Evolutionary conservation across 1,284 basidiomycete species (phyloP).

Genomic region (Sphaerobolus stellatus): DNA sequence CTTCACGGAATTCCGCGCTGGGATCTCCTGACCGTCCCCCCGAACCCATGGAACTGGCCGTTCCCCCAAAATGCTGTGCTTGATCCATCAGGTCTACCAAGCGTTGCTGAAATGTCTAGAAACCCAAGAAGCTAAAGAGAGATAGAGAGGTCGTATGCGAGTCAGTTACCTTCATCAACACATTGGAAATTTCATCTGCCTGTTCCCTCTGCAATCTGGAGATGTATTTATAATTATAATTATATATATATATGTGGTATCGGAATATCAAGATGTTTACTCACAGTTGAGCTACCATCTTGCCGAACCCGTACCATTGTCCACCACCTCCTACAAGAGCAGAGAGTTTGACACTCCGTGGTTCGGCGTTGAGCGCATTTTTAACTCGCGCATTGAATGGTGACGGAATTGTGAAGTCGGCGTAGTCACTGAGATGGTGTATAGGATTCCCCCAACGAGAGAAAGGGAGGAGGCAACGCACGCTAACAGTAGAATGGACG

Average conservation of each 20-base stretch:
- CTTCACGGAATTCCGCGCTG: conserved; percentile 80
- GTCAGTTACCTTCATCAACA: conserved; percentile 60
- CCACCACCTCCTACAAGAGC: conserved; percentile 83
- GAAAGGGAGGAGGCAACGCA: conserved; percentile 36
- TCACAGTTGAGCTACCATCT: conserved; percentile 77
- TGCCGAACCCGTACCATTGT: conserved; percentile 87
- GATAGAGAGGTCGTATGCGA: conserved; percentile 7
- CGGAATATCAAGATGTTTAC: conserved; percentile 25
- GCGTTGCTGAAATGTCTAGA: conserved; percentile 76
- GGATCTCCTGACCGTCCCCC: conserved; percentile 49
- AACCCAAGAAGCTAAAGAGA: conserved; percentile 5
- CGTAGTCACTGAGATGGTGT: conserved; percentile 63
- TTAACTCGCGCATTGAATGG: conserved; percentile 75
- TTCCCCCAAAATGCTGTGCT: conserved; percentile 83
- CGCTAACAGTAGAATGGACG: conserved; percentile 80
- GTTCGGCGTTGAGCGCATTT: conserved; percentile 83
- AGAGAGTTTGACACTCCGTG: conserved; percentile 76
- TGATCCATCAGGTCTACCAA: conserved; percentile 84
- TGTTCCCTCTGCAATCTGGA: conserved; percentile 68
- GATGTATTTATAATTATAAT: neutral
- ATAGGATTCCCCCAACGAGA: conserved; percentile 13
- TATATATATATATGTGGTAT: neutral
- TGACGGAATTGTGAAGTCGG: conserved; percentile 78
- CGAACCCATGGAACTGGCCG: conserved; percentile 57
- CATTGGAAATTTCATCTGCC: conserved; percentile 63